Percentiles rank a stretch among this genome's conserved stretches.
phyloP scores from a whole-genome alignment of 306 rosid genomes.

The Bauhinia variegata region DNA sequence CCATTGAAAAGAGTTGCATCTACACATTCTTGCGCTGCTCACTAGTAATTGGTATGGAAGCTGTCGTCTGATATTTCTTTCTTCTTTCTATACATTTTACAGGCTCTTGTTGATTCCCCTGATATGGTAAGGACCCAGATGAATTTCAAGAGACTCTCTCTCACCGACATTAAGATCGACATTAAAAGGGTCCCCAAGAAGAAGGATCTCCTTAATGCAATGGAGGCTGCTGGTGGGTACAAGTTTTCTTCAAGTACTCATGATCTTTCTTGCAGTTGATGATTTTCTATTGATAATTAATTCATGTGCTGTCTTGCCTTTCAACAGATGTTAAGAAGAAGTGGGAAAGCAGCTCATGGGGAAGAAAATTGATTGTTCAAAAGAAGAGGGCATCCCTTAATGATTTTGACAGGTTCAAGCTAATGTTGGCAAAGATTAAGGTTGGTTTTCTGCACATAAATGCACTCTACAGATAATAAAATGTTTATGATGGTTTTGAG shows the following conservation, averaged over 20 bases:
- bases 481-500: too few relatives aligned
- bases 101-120: constrained; percentile 97
- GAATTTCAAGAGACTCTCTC: constrained; percentile 92
- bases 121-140: constrained; percentile 78
- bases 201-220: constrained; percentile 84
- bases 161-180: constrained; percentile 87
- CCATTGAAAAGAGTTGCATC: too few relatives aligned
- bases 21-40: too few relatives aligned
- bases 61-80: not conserved
- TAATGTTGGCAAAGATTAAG: constrained; percentile 96
- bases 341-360: constrained; percentile 98
- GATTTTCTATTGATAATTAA: not conserved
- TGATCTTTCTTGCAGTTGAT: not conserved
- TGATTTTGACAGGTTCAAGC: constrained; percentile 92
- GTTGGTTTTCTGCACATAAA: constrained; percentile 39
- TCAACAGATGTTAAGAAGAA: constrained; percentile 84
- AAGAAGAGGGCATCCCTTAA: constrained; percentile 78
- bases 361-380: constrained; percentile 83
- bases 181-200: constrained; percentile 91
- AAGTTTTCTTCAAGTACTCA: not conserved
- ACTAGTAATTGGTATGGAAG: too few relatives aligned
- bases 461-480: too few relatives aligned
- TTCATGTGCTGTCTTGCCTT: not conserved
- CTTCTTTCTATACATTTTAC: not conserved
- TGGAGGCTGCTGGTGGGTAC: constrained; percentile 80